Evolutionary conservation across 768 basidiomycete genomes (phyloP).

Genomic region (Dictyophora rubrovolvata): DNA sequence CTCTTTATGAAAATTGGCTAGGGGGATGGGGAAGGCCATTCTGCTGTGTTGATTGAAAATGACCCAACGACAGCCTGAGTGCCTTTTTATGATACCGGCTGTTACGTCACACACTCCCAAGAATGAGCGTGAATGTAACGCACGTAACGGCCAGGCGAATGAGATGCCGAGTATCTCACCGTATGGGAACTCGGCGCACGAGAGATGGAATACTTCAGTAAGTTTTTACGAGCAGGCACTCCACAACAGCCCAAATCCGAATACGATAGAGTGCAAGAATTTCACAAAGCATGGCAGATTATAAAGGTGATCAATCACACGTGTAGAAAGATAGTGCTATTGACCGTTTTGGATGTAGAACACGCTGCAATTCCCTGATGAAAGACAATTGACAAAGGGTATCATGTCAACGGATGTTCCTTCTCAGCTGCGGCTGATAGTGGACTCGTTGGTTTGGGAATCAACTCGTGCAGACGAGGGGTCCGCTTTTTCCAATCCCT

Average conservation of each 20-base stretch:
- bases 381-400: constrained; percentile 74
- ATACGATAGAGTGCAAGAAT: constrained; percentile 62
- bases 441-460: constrained; percentile 80
- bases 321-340: not conserved
- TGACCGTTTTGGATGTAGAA: constrained; percentile 33
- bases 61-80: not conserved
- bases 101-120: not conserved
- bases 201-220: constrained; percentile 77
- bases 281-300: constrained; percentile 63
- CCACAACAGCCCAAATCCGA: constrained; percentile 37
- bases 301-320: constrained; percentile 42
- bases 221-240: constrained; percentile 48
- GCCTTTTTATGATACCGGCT: not conserved
- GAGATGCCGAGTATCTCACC: not conserved
- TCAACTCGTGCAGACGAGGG: constrained; percentile 78
- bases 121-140: not conserved
- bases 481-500: constrained; percentile 35
- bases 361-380: constrained; percentile 80
- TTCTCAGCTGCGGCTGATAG: constrained; percentile 62
- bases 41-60: not conserved
- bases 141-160: not conserved
- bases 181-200: not conserved
- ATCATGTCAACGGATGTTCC: constrained; percentile 79
- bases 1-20: constrained; percentile 61
- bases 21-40: constrained; percentile 60